phyloP scores from a whole-genome alignment of 1,284 basidiomycete species.

The Gastroboletus turbinatus region DNA sequence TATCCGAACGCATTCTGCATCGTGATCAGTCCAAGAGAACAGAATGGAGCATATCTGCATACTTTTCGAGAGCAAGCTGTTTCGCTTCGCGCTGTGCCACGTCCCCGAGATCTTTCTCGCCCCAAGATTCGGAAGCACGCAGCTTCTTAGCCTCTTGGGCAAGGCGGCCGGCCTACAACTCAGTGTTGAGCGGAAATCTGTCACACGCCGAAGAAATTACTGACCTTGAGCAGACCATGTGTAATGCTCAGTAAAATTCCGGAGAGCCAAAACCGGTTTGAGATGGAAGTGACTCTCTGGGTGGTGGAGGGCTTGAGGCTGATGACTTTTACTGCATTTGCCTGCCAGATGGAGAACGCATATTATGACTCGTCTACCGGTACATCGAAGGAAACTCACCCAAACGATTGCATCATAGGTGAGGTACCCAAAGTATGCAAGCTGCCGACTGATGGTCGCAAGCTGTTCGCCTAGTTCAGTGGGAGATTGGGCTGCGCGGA shows the following conservation, averaged over 20 bases:
- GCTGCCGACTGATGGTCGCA: conserved; percentile 81
- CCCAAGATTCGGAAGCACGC: conserved; percentile 41
- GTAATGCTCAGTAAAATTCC: conserved; percentile 82
- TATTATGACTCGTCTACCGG: not conserved
- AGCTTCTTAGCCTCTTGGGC: conserved; percentile 58
- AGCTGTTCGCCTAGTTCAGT: conserved; percentile 74
- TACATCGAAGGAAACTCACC: conserved; percentile 49
- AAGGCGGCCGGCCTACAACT: conserved; percentile 54
- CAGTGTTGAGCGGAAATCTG: not conserved
- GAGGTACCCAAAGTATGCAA: conserved; percentile 91
- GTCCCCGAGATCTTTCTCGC: conserved; percentile 66
- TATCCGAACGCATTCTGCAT: conserved; percentile 59
- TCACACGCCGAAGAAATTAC: not conserved
- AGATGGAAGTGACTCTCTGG: conserved; percentile 65
- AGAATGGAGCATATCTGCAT: conserved; percentile 25
- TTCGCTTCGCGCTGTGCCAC: conserved; percentile 67
- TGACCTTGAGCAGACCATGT: conserved; percentile 67
- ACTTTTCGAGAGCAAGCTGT: conserved; percentile 59
- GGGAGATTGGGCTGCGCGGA: conserved; percentile 69
- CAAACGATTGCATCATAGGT: conserved; percentile 81
- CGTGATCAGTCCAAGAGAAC: conserved; percentile 8
- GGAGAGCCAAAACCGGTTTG: conserved; percentile 88
- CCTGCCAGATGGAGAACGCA: conserved; percentile 39
- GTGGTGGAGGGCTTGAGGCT: conserved; percentile 64
- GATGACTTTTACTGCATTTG: conserved; percentile 70